Conservation (phyloP, 306 rosid genomes). For the Prunus kanzakura region DNA sequence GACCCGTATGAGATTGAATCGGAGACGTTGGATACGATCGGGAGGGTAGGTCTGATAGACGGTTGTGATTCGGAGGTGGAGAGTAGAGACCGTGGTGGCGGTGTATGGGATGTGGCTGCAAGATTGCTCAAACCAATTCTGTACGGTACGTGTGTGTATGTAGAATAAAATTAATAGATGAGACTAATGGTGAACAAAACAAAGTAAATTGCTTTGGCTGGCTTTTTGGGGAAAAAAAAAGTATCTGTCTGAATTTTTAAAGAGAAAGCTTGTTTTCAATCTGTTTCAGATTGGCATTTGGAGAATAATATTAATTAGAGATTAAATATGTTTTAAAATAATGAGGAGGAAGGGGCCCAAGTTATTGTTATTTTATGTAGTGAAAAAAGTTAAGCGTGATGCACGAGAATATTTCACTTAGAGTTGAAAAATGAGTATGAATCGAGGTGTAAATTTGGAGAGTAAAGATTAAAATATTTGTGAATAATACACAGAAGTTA, state of each 20-base stretch:
- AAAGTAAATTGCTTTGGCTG: not conserved
- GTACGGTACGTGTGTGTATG: constrained; percentile 43
- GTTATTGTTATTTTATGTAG: too few relatives aligned
- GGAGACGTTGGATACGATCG: constrained; percentile 58
- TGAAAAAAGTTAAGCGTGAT: too few relatives aligned
- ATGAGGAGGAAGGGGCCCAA: too few relatives aligned
- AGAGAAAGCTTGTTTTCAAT: not conserved
- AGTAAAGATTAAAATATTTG: too few relatives aligned
- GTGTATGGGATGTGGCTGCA: constrained; percentile 65
- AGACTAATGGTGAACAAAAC: not conserved
- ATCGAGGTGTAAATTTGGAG: too few relatives aligned
- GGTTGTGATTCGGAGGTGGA: constrained; percentile 19
- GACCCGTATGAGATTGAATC: constrained; percentile 80
- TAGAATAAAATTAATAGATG: not conserved
- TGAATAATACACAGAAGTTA: too few relatives aligned
- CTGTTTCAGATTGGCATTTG: not conserved
- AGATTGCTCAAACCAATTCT: constrained; percentile 66
- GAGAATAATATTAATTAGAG: not conserved
- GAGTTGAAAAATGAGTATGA: too few relatives aligned
- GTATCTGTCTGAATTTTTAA: not conserved
- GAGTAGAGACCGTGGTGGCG: constrained; percentile 3
- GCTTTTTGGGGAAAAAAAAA: too few relatives aligned
- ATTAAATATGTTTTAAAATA: not conserved
- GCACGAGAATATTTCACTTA: too few relatives aligned
- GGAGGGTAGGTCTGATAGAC: constrained; percentile 37